Base-by-base conservation (phyloP, 176 grass and related monocot genomes). In the Zoysia pacifica region DNA sequence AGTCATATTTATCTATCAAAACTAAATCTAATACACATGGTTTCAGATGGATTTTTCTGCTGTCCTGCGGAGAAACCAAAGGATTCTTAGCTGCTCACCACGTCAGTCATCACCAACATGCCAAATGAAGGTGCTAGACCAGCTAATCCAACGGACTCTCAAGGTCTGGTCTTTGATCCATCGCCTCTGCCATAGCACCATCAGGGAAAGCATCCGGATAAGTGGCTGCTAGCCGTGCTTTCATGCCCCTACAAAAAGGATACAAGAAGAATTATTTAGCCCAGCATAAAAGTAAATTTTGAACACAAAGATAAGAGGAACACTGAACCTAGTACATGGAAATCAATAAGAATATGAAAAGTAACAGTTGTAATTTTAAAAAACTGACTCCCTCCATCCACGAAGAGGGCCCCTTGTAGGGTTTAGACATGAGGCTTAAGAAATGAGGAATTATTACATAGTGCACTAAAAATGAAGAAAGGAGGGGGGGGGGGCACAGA, bases 151-250 rank as follows among this genome's bases (percentile, higher is more conserved):
- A 67, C 81, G 87, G 81, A 40, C 18, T 89, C 70, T 98, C 92
- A 73, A 98, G 92, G 66, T 98, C 92, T 45, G 92, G 92, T 82
- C 95, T 98, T 87, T 94, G 85, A 59, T 93, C 95, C 61, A 94
- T 77, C 36, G 60, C 76, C 12, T 86, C 58, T 45, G 81, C 62
- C 78, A 87, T 81, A 0, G 82, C 82, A 2, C 82, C 84, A 83
- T 93, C 84, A 16, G 90, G 90, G 81, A 94, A 98, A 72, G 95
- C 92, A 76, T 98, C 95, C 9, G 92, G 92, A 94, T 98, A 93
- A 48, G 90, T 93, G 11, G 96, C 72, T 71, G 84, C 86, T 67
- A 94, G 60, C 81, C 87, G 94, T 4, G 88, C 12, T 78, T 98
- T 94, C 88, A 93, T 94, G 76, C 71, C 89, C 81, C 96, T 98